These are phyloP conservation scores for Zymoseptoria passerinii DNA, from an alignment of 2,329 filamentous ascomycete species.

Conservation along the genomic window DNA sequence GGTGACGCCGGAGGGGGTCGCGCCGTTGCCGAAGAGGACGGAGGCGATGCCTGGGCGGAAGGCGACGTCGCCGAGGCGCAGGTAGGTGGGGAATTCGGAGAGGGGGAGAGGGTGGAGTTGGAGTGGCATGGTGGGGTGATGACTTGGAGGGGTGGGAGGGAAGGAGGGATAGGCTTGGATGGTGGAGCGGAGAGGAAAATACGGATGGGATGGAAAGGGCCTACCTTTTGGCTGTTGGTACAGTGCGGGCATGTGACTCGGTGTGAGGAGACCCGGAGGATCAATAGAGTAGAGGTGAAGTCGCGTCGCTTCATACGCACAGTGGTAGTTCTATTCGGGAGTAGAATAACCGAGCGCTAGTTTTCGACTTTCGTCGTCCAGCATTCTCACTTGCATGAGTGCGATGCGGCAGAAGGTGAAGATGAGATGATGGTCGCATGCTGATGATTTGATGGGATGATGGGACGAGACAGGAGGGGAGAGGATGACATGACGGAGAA, in stretches of 20 bases:
- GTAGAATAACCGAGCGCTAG: neutral
- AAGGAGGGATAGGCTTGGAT: neutral
- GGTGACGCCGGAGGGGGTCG: slow-evolving; percentile 9
- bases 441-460: neutral
- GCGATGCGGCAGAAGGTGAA: neutral
- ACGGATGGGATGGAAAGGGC: neutral
- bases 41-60: slow-evolving; percentile 24
- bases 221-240: neutral
- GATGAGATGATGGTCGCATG: neutral
- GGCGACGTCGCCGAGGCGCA: slow-evolving; percentile 18
- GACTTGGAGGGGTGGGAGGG: neutral
- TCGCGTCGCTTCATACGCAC: neutral
- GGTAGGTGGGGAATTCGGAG: slow-evolving; percentile 19
- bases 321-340: neutral
- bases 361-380: no score
- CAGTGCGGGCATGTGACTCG: neutral
- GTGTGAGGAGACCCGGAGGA: neutral
- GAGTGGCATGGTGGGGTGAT: slow-evolving; percentile 19
- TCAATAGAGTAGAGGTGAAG: neutral
- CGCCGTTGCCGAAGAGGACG: slow-evolving; percentile 26
- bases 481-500: neutral
- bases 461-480: neutral
- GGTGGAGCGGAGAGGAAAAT: neutral
- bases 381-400: no score
- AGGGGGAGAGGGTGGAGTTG: slow-evolving; percentile 21